Evolutionary conservation across 306 rosid genomes (phyloP).

Genomic region (Prunus mume): DNA sequence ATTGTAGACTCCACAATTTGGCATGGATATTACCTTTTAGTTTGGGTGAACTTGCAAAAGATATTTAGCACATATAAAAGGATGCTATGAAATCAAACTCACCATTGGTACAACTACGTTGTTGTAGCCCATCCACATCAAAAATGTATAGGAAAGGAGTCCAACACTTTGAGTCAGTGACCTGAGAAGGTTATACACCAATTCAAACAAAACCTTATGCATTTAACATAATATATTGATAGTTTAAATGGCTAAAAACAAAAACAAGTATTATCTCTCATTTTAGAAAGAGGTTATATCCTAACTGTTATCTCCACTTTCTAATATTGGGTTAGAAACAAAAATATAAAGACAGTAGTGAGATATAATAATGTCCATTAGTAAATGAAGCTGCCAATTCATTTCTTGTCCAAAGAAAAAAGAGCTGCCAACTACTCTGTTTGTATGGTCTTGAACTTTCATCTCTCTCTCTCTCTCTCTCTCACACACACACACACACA

Average conservation of each 20-base stretch:
- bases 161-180: constrained; percentile 80
- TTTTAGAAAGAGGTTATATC: too few relatives aligned
- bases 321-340: too few relatives aligned
- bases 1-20: not conserved
- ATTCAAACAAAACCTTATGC: not conserved
- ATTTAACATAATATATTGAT: not conserved
- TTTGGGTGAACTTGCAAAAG: not conserved
- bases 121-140: constrained; percentile 51
- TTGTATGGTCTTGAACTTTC: not conserved
- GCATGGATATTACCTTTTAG: not conserved
- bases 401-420: not conserved
- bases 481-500: too few relatives aligned
- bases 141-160: constrained; percentile 84
- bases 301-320: too few relatives aligned
- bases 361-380: too few relatives aligned
- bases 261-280: too few relatives aligned
- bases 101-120: constrained; percentile 92
- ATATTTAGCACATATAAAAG: not conserved
- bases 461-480: too few relatives aligned
- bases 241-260: not conserved
- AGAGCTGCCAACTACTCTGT: too few relatives aligned
- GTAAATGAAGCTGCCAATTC: not conserved
- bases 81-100: constrained; percentile 25
- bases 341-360: not conserved
- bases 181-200: constrained; percentile 36